phyloP scores from a whole-genome alignment of 2,329 filamentous ascomycete genomes.

The Bimuria novae-zelandiae region DNA sequence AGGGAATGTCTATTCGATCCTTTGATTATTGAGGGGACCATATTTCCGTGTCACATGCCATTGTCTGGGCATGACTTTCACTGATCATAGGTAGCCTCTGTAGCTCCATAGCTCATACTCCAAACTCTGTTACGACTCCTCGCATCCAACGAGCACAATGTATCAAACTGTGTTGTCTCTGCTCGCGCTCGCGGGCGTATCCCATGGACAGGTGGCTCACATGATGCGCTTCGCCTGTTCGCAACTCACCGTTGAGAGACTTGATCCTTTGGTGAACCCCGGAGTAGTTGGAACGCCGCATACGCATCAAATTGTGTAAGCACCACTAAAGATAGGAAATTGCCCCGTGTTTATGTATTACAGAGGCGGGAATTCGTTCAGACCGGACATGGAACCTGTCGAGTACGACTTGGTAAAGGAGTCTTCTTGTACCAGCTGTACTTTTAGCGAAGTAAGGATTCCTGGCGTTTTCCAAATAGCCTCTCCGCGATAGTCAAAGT shows the following conservation, averaged over 20 bases:
- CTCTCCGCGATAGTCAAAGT: no score
- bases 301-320: constrained; percentile 34
- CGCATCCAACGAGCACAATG: constrained; percentile 4
- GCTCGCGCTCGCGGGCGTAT: constrained; percentile 11
- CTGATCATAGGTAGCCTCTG: not conserved
- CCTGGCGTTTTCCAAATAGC: not conserved
- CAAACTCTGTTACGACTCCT: not conserved
- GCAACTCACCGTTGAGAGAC: constrained; percentile 34
- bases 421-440: constrained; percentile 37
- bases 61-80: no score
- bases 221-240: constrained; percentile 36
- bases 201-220: constrained; percentile 16
- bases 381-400: constrained; percentile 29
- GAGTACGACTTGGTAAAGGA: constrained; percentile 28
- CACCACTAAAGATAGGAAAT: not conserved
- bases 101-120: not conserved
- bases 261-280: constrained; percentile 36
- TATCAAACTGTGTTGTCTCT: constrained; percentile 1
- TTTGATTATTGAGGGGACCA: no score
- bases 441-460: constrained; percentile 27
- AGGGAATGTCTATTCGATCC: not conserved
- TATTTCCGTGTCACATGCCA: no score
- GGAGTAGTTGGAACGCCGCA: constrained; percentile 33
- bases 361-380: constrained; percentile 31
- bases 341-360: not conserved